Evolutionary conservation across 441 rosid genomes (phyloP).

Genomic region (Gossypium gossypioides): DNA sequence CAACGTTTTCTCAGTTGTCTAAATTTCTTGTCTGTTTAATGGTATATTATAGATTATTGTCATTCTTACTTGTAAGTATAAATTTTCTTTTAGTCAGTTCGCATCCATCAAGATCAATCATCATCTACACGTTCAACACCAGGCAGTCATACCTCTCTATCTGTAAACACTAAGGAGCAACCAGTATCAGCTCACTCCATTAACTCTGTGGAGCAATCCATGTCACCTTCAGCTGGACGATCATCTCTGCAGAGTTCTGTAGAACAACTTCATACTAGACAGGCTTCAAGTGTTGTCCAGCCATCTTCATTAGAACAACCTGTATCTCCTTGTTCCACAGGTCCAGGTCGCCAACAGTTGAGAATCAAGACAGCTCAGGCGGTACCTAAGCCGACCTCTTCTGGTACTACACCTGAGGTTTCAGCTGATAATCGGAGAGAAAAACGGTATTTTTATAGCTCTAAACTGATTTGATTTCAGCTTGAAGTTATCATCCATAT

Average conservation of each 20-base stretch:
- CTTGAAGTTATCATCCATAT: not conserved
- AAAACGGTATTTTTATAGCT: constrained; percentile 38
- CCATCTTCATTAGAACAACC: constrained; percentile 43
- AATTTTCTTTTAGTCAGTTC: constrained; percentile 44
- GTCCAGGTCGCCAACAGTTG: constrained; percentile 30
- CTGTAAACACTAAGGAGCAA: constrained; percentile 24
- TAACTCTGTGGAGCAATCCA: constrained; percentile 33
- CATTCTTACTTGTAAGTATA: constrained; percentile 3
- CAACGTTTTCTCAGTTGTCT: not conserved
- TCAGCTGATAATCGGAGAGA: constrained; percentile 38
- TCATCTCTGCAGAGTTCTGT: constrained; percentile 18
- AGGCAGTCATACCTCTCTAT: constrained; percentile 24
- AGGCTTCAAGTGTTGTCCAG: constrained; percentile 18
- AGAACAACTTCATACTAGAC: constrained; percentile 32
- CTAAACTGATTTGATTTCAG: not conserved
- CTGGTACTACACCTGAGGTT: constrained; percentile 30
- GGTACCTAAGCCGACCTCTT: constrained; percentile 49
- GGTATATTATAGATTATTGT: not conserved
- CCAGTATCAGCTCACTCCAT: constrained; percentile 21
- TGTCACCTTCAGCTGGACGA: constrained; percentile 25
- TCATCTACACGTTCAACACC: constrained; percentile 33
- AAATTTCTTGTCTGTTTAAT: not conserved
- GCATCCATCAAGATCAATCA: constrained; percentile 47
- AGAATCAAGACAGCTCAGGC: constrained; percentile 34
- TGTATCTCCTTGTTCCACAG: constrained; percentile 44